A percentile compares a stretch with the other conserved stretches of the same genome.
phyloP scores from a whole-genome alignment of 495 filamentous ascomycete species.

The Penicillium canescens region DNA sequence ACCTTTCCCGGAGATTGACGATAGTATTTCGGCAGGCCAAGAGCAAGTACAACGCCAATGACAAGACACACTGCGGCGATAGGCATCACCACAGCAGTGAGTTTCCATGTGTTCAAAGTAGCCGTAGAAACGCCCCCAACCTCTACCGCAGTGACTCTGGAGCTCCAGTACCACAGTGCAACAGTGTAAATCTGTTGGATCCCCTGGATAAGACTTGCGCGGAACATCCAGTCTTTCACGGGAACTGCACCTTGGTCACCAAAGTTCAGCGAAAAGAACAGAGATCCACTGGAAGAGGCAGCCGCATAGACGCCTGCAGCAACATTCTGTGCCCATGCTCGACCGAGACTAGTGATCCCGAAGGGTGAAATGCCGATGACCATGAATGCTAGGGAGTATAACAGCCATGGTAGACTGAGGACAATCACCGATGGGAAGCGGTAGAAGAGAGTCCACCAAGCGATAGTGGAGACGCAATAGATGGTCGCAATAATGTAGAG shows the following conservation, averaged over 20 bases:
- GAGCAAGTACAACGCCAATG: conserved; percentile 52
- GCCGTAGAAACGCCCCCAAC: conserved; percentile 26
- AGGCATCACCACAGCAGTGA: conserved; percentile 54
- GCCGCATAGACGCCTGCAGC: conserved; percentile 61
- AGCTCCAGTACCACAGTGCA: conserved; percentile 68
- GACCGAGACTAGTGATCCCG: conserved; percentile 25
- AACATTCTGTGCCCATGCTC: conserved; percentile 54
- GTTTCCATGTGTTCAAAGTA: conserved; percentile 42
- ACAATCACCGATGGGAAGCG: conserved; percentile 56
- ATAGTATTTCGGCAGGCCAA: conserved; percentile 66
- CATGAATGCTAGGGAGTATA: conserved; percentile 58
- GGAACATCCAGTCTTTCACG: conserved; percentile 63
- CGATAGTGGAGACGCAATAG: conserved; percentile 59
- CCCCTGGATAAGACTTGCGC: conserved; percentile 63
- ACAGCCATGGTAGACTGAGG: conserved; percentile 46
- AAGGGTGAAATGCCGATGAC: conserved; percentile 47
- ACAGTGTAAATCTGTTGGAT: conserved; percentile 64
- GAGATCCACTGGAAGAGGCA: conserved; percentile 59
- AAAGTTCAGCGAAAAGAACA: conserved; percentile 70
- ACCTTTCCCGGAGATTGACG: conserved; percentile 36
- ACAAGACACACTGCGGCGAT: conserved; percentile 55
- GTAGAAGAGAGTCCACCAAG: conserved; percentile 65
- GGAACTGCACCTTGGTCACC: conserved; percentile 57
- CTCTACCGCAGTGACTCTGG: conserved; percentile 29
- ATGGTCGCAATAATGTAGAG: conserved; percentile 64